A percentile compares a stretch with the other conserved stretches of the same genome.
These are phyloP conservation scores for Daldinia grandis DNA, from an alignment of 495 filamentous ascomycete genomes.

Conservation along the genomic window DNA sequence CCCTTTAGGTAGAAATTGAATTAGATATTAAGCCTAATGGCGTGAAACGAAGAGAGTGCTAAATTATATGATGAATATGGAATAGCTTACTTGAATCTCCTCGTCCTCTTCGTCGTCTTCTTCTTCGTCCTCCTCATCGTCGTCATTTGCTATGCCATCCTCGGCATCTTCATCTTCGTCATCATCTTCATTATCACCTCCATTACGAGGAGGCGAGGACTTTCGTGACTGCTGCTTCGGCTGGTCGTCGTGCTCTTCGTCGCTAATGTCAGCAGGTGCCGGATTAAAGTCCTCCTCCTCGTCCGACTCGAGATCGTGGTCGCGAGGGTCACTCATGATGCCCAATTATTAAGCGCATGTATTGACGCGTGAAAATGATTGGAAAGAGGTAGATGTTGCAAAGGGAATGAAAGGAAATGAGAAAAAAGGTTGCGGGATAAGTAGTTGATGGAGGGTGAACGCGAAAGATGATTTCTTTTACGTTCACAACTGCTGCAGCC, in stretches of 20 bases:
- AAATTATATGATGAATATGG: not conserved
- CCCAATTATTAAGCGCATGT: slow-evolving; percentile 26
- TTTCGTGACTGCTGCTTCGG: slow-evolving; percentile 38
- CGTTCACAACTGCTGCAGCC: slow-evolving; percentile 18
- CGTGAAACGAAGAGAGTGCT: slow-evolving; percentile 5
- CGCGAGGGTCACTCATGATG: slow-evolving; percentile 56
- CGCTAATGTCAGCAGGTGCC: slow-evolving; percentile 70
- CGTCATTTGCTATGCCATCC: slow-evolving; percentile 55
- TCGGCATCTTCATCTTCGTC: slow-evolving; percentile 61
- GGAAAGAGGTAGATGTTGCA: not conserved
- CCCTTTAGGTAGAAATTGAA: slow-evolving; percentile 56
- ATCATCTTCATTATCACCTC: slow-evolving; percentile 55
- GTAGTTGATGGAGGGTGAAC: slow-evolving; percentile 4
- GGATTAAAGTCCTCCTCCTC: slow-evolving; percentile 88
- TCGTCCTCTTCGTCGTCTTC: slow-evolving; percentile 69
- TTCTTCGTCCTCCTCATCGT: slow-evolving; percentile 62
- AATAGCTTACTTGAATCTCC: slow-evolving; percentile 60
- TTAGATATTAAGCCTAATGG: slow-evolving; percentile 15
- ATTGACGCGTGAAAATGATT: not conserved
- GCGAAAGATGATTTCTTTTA: slow-evolving; percentile 32
- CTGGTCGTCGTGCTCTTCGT: slow-evolving; percentile 62
- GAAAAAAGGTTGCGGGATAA: not conserved
- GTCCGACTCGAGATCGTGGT: slow-evolving; percentile 65
- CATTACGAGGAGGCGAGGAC: slow-evolving; percentile 35
- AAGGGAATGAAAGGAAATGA: slow-evolving; percentile 3